These are phyloP conservation scores for Coniella lustricola DNA, from an alignment of 2,329 filamentous ascomycete species.

Conservation along the genomic window DNA sequence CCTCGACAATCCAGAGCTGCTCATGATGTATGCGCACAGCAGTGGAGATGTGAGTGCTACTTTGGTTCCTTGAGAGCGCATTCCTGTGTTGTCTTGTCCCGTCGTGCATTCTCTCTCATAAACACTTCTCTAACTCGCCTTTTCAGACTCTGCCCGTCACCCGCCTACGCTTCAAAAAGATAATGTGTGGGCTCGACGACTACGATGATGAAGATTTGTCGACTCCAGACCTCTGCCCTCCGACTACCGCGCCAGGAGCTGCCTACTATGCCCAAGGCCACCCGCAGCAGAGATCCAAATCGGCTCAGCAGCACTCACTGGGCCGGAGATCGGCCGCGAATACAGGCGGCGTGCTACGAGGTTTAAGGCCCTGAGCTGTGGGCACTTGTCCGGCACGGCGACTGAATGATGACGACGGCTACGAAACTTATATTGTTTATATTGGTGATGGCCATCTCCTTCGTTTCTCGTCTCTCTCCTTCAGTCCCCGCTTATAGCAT, in stretches of 20 bases:
- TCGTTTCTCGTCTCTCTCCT: too few relatives aligned
- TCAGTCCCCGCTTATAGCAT: too few relatives aligned
- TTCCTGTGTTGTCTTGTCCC: neutral
- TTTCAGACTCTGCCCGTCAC: constrained; percentile 52
- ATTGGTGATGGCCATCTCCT: too few relatives aligned
- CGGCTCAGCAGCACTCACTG: neutral
- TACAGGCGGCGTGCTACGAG: too few relatives aligned
- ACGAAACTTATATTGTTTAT: too few relatives aligned
- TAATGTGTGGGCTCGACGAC: constrained; percentile 46
- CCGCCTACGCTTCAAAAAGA: constrained; percentile 47
- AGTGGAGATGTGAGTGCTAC: constrained; percentile 42
- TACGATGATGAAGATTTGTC: constrained; percentile 13
- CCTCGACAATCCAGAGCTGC: constrained; percentile 49
- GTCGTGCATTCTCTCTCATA: neutral
- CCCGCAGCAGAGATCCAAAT: neutral
- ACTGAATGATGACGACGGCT: too few relatives aligned
- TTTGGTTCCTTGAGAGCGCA: neutral
- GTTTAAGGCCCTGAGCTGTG: too few relatives aligned
- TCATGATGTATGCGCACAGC: constrained; percentile 53
- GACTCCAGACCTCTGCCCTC: constrained; percentile 1
- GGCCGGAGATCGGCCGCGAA: too few relatives aligned
- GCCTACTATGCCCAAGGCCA: constrained; percentile 11
- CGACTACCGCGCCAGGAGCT: neutral
- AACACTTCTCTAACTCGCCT: too few relatives aligned
- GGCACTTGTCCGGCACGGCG: too few relatives aligned